Conservation (phyloP, 805 yeast species). For the Starmerella riodocensis region DNA sequence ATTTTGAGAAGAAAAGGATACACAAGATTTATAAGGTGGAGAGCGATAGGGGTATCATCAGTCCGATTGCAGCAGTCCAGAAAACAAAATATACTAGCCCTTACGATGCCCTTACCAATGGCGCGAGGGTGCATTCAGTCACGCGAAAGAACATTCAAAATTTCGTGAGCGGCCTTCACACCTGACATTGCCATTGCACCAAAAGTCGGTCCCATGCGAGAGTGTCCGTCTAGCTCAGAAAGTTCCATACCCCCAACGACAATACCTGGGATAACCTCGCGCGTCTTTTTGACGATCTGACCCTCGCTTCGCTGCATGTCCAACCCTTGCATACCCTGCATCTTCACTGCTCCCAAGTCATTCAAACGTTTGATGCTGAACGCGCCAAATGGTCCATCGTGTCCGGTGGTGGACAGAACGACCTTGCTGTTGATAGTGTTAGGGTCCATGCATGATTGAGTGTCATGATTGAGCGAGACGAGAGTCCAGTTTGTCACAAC, state of each 20-base stretch:
- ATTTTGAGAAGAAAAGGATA: too few species aligned
- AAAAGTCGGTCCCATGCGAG: conserved; percentile 77
- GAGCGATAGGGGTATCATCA: too few species aligned
- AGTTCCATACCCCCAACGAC: conserved; percentile 67
- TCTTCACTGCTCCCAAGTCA: conserved; percentile 36
- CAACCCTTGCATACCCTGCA: conserved; percentile 63
- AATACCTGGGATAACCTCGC: conserved; percentile 52
- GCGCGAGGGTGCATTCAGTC: too few species aligned
- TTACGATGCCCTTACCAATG: too few species aligned
- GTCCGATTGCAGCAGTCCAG: too few species aligned
- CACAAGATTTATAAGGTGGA: too few species aligned
- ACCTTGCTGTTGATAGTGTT: conserved; percentile 56
- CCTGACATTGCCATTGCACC: conserved; percentile 74
- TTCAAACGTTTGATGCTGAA: conserved; percentile 60
- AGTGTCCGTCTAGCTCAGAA: conserved; percentile 61
- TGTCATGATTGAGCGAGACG: conserved; percentile 61
- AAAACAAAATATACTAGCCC: too few species aligned
- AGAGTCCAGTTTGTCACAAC: conserved; percentile 77
- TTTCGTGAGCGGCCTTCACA: conserved; percentile 59
- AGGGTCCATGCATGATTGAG: conserved; percentile 73
- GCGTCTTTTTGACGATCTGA: conserved; percentile 54
- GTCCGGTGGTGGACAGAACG: conserved; percentile 63
- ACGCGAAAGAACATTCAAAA: conserved; percentile 10
- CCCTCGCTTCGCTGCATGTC: conserved; percentile 73
- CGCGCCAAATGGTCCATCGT: conserved; percentile 76